phyloP scores from a whole-genome alignment of 352 stramenopile genomes.

The Globisporangium heterothallicum region DNA sequence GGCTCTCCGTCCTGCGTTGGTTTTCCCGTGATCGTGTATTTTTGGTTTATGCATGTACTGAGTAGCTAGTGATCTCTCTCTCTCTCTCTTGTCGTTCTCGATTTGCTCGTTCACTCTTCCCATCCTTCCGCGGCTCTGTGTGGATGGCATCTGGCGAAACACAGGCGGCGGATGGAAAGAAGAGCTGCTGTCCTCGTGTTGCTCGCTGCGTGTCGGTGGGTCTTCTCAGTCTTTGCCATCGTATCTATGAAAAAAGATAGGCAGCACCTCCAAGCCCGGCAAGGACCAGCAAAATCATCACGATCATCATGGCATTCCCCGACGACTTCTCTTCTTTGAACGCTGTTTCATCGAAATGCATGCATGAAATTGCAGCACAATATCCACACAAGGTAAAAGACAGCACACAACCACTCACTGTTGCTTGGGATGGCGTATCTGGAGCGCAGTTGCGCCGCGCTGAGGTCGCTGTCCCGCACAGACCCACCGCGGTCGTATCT shows the following conservation, averaged over 20 bases:
- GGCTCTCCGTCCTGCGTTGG: too few species aligned
- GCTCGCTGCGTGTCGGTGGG: background rate
- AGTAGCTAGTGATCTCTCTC: too few species aligned
- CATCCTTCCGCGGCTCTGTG: too few species aligned
- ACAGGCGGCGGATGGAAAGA: background rate
- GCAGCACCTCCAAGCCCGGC: constrained; percentile 39
- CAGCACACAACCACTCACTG: constrained; percentile 39
- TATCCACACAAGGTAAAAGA: too few species aligned
- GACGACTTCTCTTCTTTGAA: constrained; percentile 65
- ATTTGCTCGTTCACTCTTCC: too few species aligned
- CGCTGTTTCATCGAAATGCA: constrained; percentile 19
- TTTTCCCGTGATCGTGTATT: too few species aligned
- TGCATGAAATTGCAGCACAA: background rate
- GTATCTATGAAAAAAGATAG: constrained; percentile 45
- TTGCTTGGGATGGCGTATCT: constrained; percentile 78
- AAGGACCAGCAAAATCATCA: constrained; percentile 42
- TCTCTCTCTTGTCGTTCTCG: too few species aligned
- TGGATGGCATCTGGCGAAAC: too few species aligned
- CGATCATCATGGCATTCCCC: constrained; percentile 40
- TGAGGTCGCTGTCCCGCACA: constrained; percentile 73
- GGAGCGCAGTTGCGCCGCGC: constrained; percentile 65
- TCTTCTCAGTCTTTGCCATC: background rate
- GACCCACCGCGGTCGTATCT: constrained; percentile 71
- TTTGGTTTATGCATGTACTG: too few species aligned
- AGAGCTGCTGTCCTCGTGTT: background rate